These are phyloP conservation scores for Incumbomyces delicatus DNA, from an alignment of 2,329 filamentous ascomycete species.

Conservation along the genomic window DNA sequence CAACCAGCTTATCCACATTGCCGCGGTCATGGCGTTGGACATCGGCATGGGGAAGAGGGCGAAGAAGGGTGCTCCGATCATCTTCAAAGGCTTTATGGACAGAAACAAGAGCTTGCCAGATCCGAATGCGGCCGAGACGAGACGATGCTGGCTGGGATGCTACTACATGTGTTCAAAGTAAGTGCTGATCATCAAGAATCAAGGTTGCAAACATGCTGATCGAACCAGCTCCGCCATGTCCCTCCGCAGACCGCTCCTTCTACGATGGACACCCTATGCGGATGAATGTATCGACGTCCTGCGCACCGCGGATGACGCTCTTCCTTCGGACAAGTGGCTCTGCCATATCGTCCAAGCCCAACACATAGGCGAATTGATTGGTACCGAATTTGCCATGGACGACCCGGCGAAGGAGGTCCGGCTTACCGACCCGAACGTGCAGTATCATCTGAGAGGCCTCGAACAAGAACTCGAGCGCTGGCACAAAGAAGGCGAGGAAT, in stretches of 20 bases:
- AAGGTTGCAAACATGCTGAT: conserved; percentile 1
- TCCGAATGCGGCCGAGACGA: conserved; percentile 46
- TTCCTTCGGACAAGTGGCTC: conserved; percentile 47
- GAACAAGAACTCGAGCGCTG: conserved; percentile 56
- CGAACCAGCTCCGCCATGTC: conserved; percentile 46
- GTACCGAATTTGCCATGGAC: conserved; percentile 56
- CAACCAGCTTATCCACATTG: conserved; percentile 75
- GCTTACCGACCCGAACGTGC: conserved; percentile 53
- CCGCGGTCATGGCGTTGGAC: conserved; percentile 72
- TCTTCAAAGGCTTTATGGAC: conserved; percentile 30
- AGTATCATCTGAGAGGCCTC: conserved; percentile 55
- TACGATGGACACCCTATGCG: conserved; percentile 55
- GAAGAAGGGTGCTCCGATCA: conserved; percentile 27
- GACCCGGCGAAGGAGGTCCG: conserved; percentile 46
- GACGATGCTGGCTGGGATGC: conserved; percentile 51
- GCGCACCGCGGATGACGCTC: conserved; percentile 45
- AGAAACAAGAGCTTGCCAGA: conserved; percentile 31
- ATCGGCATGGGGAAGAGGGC: conserved; percentile 60
- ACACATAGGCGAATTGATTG: conserved; percentile 59
- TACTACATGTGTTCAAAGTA: conserved; percentile 52
- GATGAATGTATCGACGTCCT: conserved; percentile 52
- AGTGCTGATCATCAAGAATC: conserved; percentile 15
- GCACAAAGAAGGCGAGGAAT: conserved; percentile 42
- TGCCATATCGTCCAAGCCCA: conserved; percentile 50
- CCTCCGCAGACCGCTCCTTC: conserved; percentile 47